phyloP scores from a whole-genome alignment of 2,329 filamentous ascomycete species.

The Scytalidium sp. region DNA sequence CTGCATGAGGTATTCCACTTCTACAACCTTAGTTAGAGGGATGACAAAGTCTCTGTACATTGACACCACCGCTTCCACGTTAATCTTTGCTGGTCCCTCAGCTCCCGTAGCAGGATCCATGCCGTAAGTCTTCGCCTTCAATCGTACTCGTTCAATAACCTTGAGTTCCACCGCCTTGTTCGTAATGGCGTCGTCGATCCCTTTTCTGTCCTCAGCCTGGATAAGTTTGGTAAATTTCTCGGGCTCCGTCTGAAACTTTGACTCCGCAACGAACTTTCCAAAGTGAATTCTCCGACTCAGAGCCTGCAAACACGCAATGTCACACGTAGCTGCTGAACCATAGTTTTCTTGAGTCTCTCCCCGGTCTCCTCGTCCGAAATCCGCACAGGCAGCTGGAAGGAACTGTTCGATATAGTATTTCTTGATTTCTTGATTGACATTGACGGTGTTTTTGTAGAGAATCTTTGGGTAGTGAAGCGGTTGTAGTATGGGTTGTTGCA shows the following conservation, averaged over 20 bases:
- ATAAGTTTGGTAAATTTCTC: constrained; percentile 82
- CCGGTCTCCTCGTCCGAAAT: constrained; percentile 73
- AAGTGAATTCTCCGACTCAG: constrained; percentile 91
- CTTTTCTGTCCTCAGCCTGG: constrained; percentile 72
- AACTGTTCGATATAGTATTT: constrained; percentile 78
- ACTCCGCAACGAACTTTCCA: constrained; percentile 97
- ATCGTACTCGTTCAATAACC: constrained; percentile 78
- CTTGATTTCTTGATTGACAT: constrained; percentile 87
- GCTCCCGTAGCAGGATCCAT: constrained; percentile 72
- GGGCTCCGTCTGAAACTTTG: constrained; percentile 83
- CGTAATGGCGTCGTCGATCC: constrained; percentile 87
- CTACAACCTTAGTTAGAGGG: constrained; percentile 94
- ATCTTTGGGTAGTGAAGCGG: constrained; percentile 86
- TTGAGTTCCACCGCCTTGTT: constrained; percentile 86
- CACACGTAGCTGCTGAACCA: constrained; percentile 85
- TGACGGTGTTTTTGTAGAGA: constrained; percentile 83
- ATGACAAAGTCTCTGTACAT: constrained; percentile 96
- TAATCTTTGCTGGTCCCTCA: constrained; percentile 72
- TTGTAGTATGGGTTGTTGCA: constrained; percentile 80
- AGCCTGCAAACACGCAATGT: constrained; percentile 87
- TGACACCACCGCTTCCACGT: constrained; percentile 83
- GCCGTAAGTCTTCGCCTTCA: constrained; percentile 93
- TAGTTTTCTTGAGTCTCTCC: constrained; percentile 93
- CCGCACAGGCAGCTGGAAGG: constrained; percentile 78
- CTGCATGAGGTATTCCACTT: constrained; percentile 98